Evolutionary conservation across 768 basidiomycete genomes (phyloP), one percentile per base, ranked within the genome.

Genomic region (Symmetrospora coprosmae): DNA sequence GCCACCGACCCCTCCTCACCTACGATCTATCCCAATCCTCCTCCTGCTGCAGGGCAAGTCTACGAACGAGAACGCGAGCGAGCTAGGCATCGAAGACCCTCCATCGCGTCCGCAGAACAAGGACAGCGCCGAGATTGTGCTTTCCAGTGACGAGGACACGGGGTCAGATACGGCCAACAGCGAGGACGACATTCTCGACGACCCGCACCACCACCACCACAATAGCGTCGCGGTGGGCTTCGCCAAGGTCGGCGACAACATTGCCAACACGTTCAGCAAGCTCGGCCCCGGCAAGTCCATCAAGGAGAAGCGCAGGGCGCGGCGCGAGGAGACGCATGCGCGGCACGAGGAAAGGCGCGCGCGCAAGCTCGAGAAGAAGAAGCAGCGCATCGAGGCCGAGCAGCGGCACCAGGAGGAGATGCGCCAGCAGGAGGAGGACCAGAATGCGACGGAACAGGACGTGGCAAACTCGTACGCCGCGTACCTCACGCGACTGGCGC

Each of bases 171-270:
- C 55, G 4, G 40, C 28, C 27, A 28, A 40, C 21, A 21, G 19
- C n/a, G 55, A 58, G 43, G 37, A 58, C 43, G 55, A 58, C 16
- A 40, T 43, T 8, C 40, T 58, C 21, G 55, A 43, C 43, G 55
- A 58, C 37, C 55, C 55, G 28, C 55, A 58, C 43, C 55, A 58
- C 37, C 55, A 58, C 40, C 55, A 58, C 43, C 55, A 58, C 37
- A 43, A 40, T 30, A 43, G 41, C 28, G 55, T 46, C 38, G 43
- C 55, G n/a, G 55, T 58, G 31, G 55, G 55, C 6, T 58, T 58
- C 31, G 55, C 43, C 5, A 58, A 58, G 37, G 27, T 58, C 30
- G 55, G 55, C 13, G 55, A 58, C 43, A 58, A 43, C 23, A 45
- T 58, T 14, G 55, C 31, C n/a, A 58, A 58, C 37, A 46, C 19